Evolutionary conservation across 352 stramenopile species (phyloP).

Genomic region (Phytophthora vignae): DNA sequence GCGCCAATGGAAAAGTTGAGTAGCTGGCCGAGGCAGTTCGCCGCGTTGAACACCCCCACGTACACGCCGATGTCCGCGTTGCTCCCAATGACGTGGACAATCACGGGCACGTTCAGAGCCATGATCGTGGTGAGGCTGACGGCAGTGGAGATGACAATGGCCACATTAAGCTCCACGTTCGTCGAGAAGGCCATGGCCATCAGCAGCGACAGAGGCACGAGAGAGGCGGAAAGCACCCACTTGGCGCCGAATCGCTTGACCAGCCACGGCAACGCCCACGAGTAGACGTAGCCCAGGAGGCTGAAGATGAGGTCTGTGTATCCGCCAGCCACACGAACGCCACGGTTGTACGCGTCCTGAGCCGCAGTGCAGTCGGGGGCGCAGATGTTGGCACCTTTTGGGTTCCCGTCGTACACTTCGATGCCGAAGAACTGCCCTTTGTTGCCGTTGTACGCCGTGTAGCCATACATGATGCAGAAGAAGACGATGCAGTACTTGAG

Average conservation of each 20-base stretch:
- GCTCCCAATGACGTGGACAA: conserved; percentile 28
- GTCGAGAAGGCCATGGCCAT: conserved; percentile 24
- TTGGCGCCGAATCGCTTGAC: conserved; percentile 42
- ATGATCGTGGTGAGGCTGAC: conserved; percentile 29
- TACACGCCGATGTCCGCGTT: conserved; percentile 34
- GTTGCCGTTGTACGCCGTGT: conserved; percentile 59
- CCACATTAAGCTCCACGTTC: conserved; percentile 23
- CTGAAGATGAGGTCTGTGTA: conserved; percentile 50
- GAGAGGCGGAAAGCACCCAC: conserved; percentile 21
- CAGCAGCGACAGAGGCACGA: conserved; percentile 28
- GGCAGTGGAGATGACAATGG: conserved; percentile 23
- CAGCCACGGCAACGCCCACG: conserved; percentile 51
- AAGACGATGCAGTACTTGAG: conserved; percentile 56
- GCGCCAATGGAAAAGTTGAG: conserved; percentile 34
- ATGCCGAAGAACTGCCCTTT: conserved; percentile 43
- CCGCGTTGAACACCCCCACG: conserved; percentile 33
- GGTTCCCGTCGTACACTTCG: conserved; percentile 22
- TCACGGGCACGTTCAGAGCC: conserved; percentile 31
- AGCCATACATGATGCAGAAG: conserved; percentile 57
- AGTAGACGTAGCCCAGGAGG: conserved; percentile 48
- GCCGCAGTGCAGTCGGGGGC: conserved; percentile 36
- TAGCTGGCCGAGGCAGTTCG: conserved; percentile 35
- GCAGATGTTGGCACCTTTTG: conserved; percentile 28
- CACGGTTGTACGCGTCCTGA: conserved; percentile 51
- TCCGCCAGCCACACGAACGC: conserved; percentile 40